These are phyloP conservation scores for Komagataella populi DNA, from an alignment of 805 yeast species.

Conservation along the genomic window DNA sequence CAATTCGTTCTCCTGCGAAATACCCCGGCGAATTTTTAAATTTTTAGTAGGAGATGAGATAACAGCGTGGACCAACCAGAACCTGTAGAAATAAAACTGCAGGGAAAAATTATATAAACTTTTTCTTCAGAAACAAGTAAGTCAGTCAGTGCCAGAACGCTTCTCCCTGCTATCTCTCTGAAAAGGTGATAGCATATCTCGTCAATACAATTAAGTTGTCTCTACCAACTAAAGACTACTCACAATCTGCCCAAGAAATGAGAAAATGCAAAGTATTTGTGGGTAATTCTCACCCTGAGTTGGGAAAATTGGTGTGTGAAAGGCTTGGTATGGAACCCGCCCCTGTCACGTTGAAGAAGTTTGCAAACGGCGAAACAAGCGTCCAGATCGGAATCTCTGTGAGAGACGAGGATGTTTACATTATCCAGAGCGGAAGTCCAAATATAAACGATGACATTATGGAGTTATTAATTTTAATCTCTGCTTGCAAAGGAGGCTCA, in stretches of 20 bases:
- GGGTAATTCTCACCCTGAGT: slow-evolving; percentile 92
- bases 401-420: slow-evolving; percentile 93
- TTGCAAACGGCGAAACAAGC: slow-evolving; percentile 95
- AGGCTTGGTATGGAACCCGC: slow-evolving; percentile 89
- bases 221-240: not conserved
- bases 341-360: slow-evolving; percentile 80
- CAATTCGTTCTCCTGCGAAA: not conserved
- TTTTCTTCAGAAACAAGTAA: not conserved
- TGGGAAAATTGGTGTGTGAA: slow-evolving; percentile 83
- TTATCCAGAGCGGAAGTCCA: slow-evolving; percentile 85
- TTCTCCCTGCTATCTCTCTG: not conserved
- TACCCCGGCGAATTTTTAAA: not conserved
- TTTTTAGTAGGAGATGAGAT: not conserved
- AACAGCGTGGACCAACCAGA: not conserved
- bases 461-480: slow-evolving; percentile 86
- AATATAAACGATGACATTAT: slow-evolving; percentile 84
- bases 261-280: slow-evolving; percentile 95
- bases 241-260: slow-evolving; percentile 30
- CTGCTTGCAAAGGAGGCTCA: slow-evolving; percentile 96
- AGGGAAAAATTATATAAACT: not conserved
- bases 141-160: not conserved
- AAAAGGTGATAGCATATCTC: not conserved
- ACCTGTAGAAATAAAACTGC: not conserved
- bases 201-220: not conserved
- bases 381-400: slow-evolving; percentile 92